Base-by-base conservation (phyloP, 495 filamentous ascomycete genomes). In the Coniosporium apollinis region DNA sequence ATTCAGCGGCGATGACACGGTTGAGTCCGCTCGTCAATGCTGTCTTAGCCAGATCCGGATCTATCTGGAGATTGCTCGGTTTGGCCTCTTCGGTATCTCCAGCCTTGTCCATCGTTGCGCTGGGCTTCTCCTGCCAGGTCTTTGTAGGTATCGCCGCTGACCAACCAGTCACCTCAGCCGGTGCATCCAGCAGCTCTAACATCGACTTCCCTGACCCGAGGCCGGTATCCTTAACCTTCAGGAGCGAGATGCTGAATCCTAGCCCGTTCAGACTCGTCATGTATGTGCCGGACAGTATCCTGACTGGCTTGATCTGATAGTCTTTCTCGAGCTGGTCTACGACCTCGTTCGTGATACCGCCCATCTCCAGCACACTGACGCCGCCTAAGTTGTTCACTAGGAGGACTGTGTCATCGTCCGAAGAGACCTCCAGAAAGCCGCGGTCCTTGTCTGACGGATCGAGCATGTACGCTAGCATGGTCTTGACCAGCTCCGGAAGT, bases 381-480 rank as follows among this genome's bases (percentile, higher is more conserved):
- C 84, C 82, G n/a, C 89, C 89, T 10, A 96, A 66, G 51, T 97
- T 97, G 55, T 96, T 96, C 48, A 97, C 67, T 44, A 94, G 55
- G 28, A 96, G 54, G 4, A 93, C 80, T 19, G 69, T 73, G 11
- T 78, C 57, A 39, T 79, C 70, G 10, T 56, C 55, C 11, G 62
- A 65, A 37, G 73, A 69, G 45, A 80, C 69, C 11, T 70, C 69
- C 25, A 94, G 48, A 47, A 83, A 97, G 15, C 69, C 75, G 24
- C 87, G 69, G 54, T 97, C 87, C 38, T 71, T 60, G 51, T 96
- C 89, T 28, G 62, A 67, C 42, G 59, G 61, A 49, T 91, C 79
- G 34, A 97, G 65, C 42, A 96, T 59, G 51, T 93, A 81, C 35
- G 56, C 57, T 19, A 97, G 64, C 81, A 97, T 89, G 28, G 59